Base-by-base conservation (phyloP, 257 asterid genomes). In the Fraxinus quadrangulata region DNA sequence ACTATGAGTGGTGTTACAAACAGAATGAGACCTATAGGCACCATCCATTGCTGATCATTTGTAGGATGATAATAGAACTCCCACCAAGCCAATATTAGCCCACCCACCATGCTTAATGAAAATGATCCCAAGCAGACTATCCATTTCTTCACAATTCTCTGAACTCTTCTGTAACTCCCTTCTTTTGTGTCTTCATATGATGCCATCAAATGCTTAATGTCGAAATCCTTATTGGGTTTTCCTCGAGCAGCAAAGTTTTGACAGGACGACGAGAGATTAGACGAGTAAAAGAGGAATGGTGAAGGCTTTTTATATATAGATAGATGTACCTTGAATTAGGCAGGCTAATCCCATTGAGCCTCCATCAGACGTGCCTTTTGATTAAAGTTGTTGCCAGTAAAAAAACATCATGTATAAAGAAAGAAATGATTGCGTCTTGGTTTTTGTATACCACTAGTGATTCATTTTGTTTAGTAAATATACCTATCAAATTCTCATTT, bases 1-100 rank as follows among this genome's bases (percentile, higher is more conserved):
- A 89, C 59, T 5, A 83, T 7, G 65, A 79, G 72, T 1, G 92
- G 91, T 9, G 89, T 85, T 73, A 75, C 31, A 10, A 84, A 81
- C 36, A 87, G 78, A 69, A 89, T 61, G 14, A 89, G 89, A 39
- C 93, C 91, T 5, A 85, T 1, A 69, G 93, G 93, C 75, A 87
- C 90, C 93, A 89, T 89, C 93, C 93, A 89, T 12, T 77, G 83
- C 49, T 87, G 88, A 17, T 73, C 37, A 75, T 87, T 84, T 23
- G 84, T 82, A 65, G 71, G 78, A 79, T 89, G 93, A 70, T 79
- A 84, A 21, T 81, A 79, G 10, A 70, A 24, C 31, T 72, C 81
- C 93, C 91, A 89, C 86, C 83, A 82, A 36, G 75, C 30, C 80
- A 89, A 76, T 21, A 84, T 17, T 65, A 87, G 30, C 12, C 81